A percentile compares a stretch with the other conserved stretches of the same genome.
phyloP scores from a whole-genome alignment of 192 early-diverging fungal genomes.

The Podila horticola region DNA sequence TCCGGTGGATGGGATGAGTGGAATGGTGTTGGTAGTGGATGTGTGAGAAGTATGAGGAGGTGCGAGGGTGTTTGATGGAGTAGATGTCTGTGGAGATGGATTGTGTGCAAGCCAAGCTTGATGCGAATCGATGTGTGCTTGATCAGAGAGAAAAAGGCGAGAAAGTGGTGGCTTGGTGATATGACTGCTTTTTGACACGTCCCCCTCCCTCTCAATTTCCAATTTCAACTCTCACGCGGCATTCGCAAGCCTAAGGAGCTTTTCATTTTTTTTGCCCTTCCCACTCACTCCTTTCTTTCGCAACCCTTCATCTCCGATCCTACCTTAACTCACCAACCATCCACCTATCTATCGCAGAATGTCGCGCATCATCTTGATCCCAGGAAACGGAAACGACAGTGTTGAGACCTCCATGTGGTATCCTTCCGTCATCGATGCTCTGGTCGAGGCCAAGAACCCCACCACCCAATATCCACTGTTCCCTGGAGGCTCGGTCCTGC shows the following conservation, averaged over 20 bases:
- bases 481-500: conserved; percentile 31
- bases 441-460: conserved; percentile 19
- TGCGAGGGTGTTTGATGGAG: background rate
- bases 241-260: no score
- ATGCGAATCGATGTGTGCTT: no score
- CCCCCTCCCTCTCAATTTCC: no score
- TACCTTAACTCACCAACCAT: background rate
- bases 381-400: conserved; percentile 51
- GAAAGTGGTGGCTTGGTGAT: no score
- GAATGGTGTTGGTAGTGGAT: background rate
- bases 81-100: no score
- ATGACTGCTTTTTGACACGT: no score
- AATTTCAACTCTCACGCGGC: no score
- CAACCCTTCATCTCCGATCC: background rate
- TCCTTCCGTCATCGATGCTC: conserved; percentile 36
- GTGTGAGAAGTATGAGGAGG: background rate
- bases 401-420: conserved; percentile 54
- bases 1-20: background rate
- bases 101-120: no score
- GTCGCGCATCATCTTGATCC: conserved; percentile 49
- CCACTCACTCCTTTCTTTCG: background rate
- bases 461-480: conserved; percentile 29
- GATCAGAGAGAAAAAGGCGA: no score
- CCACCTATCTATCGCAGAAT: background rate
- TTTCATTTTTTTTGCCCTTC: background rate